A percentile compares a stretch with the other conserved stretches of the same genome.
Conservation (phyloP, 2,329 filamentous ascomycete species). For the Colletotrichum tropicicola region DNA sequence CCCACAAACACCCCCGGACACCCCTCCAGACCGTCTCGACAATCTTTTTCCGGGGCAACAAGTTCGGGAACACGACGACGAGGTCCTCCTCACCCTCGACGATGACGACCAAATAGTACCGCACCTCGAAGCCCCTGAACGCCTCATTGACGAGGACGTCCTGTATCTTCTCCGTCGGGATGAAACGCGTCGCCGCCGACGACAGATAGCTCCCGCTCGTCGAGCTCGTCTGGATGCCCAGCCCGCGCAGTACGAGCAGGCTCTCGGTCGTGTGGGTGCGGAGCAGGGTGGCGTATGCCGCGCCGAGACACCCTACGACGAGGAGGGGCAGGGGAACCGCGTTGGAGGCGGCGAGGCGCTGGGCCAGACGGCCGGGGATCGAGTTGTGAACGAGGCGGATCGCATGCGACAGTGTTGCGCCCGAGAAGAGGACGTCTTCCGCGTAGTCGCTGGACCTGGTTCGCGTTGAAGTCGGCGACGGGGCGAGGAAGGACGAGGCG, state of each 20-base stretch:
- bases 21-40: conserved; percentile 93
- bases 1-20: conserved; percentile 82
- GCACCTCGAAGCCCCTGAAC: conserved; percentile 89
- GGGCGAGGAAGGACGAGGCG: conserved; percentile 28
- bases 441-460: conserved; percentile 7
- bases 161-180: conserved; percentile 90
- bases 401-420: conserved; percentile 36
- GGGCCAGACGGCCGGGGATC: conserved; percentile 41
- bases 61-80: conserved; percentile 91
- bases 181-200: conserved; percentile 63
- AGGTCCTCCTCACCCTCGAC: conserved; percentile 89
- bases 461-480: conserved; percentile 15
- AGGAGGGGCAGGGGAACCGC: conserved; percentile 50
- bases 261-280: conserved; percentile 76
- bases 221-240: conserved; percentile 89
- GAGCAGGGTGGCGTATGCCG: conserved; percentile 54
- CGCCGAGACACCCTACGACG: conserved; percentile 43
- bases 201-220: conserved; percentile 73
- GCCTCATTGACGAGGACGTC: conserved; percentile 96
- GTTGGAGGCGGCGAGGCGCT: conserved; percentile 37
- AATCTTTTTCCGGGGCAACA: conserved; percentile 78
- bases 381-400: conserved; percentile 40
- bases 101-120: conserved; percentile 89
- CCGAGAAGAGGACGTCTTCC: conserved; percentile 11
- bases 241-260: conserved; percentile 84